A percentile compares a stretch with the other conserved stretches of the same genome.
These are phyloP conservation scores for Spinacia oleracea DNA, from an alignment of 179 eudicot species.

Conservation along the genomic window DNA sequence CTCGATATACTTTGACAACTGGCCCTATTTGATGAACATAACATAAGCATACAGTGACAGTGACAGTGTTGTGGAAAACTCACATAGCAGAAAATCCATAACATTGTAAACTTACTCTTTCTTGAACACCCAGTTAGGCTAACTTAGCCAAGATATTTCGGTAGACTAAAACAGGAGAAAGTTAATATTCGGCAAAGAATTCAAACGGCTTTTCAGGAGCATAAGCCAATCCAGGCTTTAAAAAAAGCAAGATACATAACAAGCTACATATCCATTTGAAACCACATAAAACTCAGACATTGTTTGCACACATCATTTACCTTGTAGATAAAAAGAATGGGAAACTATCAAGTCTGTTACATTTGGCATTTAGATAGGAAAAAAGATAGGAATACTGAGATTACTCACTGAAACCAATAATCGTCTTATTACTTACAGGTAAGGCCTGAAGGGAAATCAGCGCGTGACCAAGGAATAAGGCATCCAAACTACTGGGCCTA, in stretches of 20 bases:
- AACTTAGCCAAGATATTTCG: neutral
- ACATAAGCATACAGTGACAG: neutral
- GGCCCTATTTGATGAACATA: neutral
- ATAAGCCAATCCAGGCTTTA: neutral
- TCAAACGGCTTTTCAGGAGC: neutral
- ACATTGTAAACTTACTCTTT: neutral
- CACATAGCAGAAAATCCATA: neutral
- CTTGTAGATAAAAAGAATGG: neutral
- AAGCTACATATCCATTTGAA: neutral
- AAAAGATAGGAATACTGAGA: too few species aligned
- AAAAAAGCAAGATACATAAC: neutral
- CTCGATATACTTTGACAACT: neutral
- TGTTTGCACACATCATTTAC: neutral
- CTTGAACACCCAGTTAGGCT: neutral
- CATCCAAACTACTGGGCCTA: conserved; percentile 98
- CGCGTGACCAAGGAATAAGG: conserved; percentile 77
- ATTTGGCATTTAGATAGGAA: neutral
- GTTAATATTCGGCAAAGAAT: neutral
- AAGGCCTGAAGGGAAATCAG: conserved; percentile 75
- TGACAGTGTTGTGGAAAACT: neutral
- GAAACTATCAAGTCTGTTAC: neutral
- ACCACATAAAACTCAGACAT: conserved; percentile 6
- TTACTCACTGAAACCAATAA: neutral
- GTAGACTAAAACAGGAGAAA: neutral
- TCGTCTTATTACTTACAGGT: conserved; percentile 62